Percentiles rank a stretch among this genome's conserved stretches.
Conservation (phyloP, 495 filamentous ascomycete species). For the Xylaria palmicola region DNA sequence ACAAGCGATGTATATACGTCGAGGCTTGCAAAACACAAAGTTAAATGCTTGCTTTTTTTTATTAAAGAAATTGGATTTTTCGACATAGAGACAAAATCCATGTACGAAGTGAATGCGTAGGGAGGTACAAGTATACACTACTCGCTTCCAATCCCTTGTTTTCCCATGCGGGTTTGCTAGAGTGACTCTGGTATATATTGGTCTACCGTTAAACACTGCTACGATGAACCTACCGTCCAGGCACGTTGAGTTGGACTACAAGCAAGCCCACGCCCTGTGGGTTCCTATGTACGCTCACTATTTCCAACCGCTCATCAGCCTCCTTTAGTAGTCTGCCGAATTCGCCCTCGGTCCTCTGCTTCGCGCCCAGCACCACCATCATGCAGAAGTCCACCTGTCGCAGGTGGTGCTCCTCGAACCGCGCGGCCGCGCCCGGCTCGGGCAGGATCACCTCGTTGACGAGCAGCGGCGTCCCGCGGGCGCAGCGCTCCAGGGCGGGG, state of each 20-base stretch:
- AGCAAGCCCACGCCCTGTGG: conserved; percentile 11
- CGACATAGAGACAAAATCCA: too few relatives aligned
- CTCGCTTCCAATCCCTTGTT: too few relatives aligned
- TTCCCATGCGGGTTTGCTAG: too few relatives aligned
- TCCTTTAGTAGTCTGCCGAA: conserved; percentile 24
- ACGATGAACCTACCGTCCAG: not conserved
- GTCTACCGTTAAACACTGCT: too few relatives aligned
- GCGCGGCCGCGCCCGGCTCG: conserved; percentile 11
- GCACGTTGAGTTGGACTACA: not conserved
- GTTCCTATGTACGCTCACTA: not conserved
- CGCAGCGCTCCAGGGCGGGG: conserved; percentile 25
- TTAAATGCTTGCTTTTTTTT: too few relatives aligned
- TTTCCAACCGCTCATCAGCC: conserved; percentile 5
- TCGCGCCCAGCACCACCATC: conserved; percentile 26
- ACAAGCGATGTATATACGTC: not conserved
- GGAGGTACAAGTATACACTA: too few relatives aligned
- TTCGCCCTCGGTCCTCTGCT: conserved; percentile 30
- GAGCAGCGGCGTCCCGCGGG: conserved; percentile 26
- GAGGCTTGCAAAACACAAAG: not conserved
- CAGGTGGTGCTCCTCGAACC: conserved; percentile 13
- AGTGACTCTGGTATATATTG: too few relatives aligned
- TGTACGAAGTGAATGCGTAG: too few relatives aligned
- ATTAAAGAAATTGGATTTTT: too few relatives aligned
- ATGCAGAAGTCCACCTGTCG: conserved; percentile 29
- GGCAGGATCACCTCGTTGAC: conserved; percentile 33